These are phyloP conservation scores for Citrus sinensis DNA, from an alignment of 345 rosid genomes.

Conservation along the genomic window DVS_A1.0 CM039163.1:51980501-51981000, in stretches of 20 bases:
- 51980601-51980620: neutral
- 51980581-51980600: neutral
- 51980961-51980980: constrained; percentile 8
- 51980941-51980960: neutral
- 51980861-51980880: neutral
- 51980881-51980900: neutral
- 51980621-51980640: neutral
- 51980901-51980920: neutral
- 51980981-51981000: constrained; percentile 12
- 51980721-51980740: neutral
- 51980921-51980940: constrained; percentile 1
- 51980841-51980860: constrained; percentile 5
- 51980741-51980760: neutral
- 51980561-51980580: neutral
- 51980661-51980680: neutral
- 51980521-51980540: neutral
- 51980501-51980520: neutral
- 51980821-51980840: neutral
- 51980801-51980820: neutral
- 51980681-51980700: constrained; percentile 8
- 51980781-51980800: neutral
- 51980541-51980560: neutral
- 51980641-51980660: neutral
- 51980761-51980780: neutral
- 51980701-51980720: constrained; percentile 1